Conservation (phyloP, 441 rosid genomes). For the Cnidoscolus chayamansa region DNA sequence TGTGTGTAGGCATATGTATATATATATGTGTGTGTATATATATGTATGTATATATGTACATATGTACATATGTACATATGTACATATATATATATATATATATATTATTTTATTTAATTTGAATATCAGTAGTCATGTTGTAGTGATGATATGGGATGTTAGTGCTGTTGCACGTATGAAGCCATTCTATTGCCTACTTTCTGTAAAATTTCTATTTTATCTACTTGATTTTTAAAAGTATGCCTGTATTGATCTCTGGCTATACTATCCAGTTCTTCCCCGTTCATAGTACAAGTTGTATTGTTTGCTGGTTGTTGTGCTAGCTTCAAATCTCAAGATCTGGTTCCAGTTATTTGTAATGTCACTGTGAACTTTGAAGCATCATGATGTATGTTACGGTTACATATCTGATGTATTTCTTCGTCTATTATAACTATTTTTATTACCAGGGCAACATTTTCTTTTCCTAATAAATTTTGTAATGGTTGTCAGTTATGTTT, state of each 20-base stretch:
- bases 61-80: too few species aligned
- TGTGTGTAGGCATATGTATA: too few species aligned
- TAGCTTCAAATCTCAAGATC: background rate
- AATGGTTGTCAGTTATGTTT: background rate
- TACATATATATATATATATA: too few species aligned
- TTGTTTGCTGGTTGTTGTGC: background rate
- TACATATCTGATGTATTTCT: background rate
- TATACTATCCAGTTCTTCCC: background rate
- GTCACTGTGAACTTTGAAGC: background rate
- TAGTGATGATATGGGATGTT: background rate
- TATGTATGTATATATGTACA: too few species aligned
- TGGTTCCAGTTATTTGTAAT: conserved; percentile 1
- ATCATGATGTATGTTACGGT: background rate
- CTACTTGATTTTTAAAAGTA: background rate
- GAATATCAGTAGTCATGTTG: background rate
- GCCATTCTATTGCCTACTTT: background rate
- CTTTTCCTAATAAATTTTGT: conserved; percentile 10
- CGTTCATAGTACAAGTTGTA: background rate
- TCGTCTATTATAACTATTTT: background rate
- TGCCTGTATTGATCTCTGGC: background rate
- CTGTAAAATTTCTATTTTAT: background rate
- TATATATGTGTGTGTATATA: too few species aligned
- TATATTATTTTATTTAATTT: background rate
- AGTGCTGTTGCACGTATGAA: background rate
- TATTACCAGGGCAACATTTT: background rate